Conservation (phyloP, 78 protist species). For the Dictyostelium intermedium region DNA sequence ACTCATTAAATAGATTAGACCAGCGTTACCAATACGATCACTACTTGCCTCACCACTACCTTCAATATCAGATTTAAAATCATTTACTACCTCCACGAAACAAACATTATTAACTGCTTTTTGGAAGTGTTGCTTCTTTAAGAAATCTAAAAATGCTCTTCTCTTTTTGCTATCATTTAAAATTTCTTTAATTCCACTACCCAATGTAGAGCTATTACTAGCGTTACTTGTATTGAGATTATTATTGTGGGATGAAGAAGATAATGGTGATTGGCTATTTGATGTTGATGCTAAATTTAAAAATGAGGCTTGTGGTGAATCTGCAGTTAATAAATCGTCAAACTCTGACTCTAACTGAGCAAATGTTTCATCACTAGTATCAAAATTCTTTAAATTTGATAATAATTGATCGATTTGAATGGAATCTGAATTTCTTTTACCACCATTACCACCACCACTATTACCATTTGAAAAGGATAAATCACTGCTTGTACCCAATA, state of each 20-base stretch:
- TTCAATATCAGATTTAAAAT: conserved; percentile 50
- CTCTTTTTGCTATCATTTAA: conserved; percentile 29
- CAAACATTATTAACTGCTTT: conserved; percentile 65
- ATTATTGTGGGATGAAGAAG: background rate
- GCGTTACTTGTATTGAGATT: background rate
- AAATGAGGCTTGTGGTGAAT: conserved; percentile 19
- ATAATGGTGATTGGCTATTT: background rate
- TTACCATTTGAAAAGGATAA: background rate
- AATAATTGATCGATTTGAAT: conserved; percentile 50
- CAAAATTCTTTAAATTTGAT: conserved; percentile 16
- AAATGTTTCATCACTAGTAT: background rate
- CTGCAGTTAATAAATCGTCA: background rate
- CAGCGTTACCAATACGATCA: conserved; percentile 18
- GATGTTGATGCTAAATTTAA: conserved; percentile 2
- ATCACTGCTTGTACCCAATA: conserved; percentile 26
- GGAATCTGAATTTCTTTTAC: background rate
- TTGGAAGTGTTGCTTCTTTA: conserved; percentile 56
- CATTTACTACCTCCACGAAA: conserved; percentile 69
- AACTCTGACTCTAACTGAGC: conserved; percentile 7
- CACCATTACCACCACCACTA: background rate
- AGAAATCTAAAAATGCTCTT: conserved; percentile 50
- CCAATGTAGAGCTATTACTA: background rate
- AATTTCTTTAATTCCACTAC: conserved; percentile 20
- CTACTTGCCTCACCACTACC: conserved; percentile 11
- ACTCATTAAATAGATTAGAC: conserved; percentile 33